These are phyloP conservation scores for Shiraia sp. DNA, from an alignment of 2,329 filamentous ascomycete genomes.

Conservation along the genomic window DNA sequence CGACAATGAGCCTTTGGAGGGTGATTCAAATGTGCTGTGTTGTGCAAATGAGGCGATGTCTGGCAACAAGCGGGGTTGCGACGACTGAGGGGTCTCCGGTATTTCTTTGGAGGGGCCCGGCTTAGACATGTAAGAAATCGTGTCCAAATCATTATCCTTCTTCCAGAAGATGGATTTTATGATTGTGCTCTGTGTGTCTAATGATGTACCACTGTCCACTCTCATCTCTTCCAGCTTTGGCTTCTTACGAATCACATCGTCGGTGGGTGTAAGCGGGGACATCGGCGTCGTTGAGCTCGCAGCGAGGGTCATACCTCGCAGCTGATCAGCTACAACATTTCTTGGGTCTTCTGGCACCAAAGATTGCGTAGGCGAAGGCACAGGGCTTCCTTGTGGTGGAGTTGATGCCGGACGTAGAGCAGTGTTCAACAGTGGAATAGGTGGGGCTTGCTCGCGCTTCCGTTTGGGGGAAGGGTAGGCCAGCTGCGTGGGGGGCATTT, in stretches of 20 bases:
- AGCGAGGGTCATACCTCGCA: constrained; percentile 37
- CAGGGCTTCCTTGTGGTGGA: constrained; percentile 28
- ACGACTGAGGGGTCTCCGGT: constrained; percentile 37
- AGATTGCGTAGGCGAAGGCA: constrained; percentile 11
- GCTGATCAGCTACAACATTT: constrained; percentile 42
- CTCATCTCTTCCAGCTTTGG: constrained; percentile 36
- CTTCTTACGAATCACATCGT: constrained; percentile 42
- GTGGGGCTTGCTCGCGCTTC: constrained; percentile 41
- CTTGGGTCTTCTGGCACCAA: constrained; percentile 36
- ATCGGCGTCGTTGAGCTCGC: constrained; percentile 33
- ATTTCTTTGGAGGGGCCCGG: constrained; percentile 21
- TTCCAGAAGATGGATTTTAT: constrained; percentile 2
- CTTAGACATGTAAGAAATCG: constrained; percentile 4
- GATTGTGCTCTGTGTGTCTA: constrained; percentile 14
- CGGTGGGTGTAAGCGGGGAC: constrained; percentile 40
- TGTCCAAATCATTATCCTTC: constrained; percentile 7
- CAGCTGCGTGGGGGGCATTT: constrained; percentile 41
- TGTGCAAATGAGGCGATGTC: constrained; percentile 35
- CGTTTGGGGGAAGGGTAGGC: constrained; percentile 44
- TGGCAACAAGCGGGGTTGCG: constrained; percentile 39
- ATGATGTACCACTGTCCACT: constrained; percentile 19
- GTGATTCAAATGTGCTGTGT: constrained; percentile 31
- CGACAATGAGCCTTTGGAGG: constrained; percentile 7
- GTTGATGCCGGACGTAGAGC: constrained; percentile 31
- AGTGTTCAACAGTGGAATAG: constrained; percentile 38